A percentile compares a stretch with the other conserved stretches of the same genome.
Conservation (phyloP, 805 yeast species). For the Schwanniomyces sp. region DNA sequence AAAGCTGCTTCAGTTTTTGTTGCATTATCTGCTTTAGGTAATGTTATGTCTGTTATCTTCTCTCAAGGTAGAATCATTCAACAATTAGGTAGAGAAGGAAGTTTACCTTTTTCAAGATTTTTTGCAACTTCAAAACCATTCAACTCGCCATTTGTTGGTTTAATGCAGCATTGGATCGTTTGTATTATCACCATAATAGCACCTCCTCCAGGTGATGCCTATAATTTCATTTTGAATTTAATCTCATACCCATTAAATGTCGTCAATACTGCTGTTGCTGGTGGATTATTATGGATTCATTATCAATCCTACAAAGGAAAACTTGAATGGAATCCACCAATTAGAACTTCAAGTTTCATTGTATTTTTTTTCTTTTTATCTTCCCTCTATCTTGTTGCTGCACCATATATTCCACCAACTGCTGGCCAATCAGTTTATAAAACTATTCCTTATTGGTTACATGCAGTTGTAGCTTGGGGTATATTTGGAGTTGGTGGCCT, state of each 20-base stretch:
- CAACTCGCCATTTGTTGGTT: constrained; percentile 69
- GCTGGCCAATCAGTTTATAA: constrained; percentile 67
- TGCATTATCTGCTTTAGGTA: constrained; percentile 79
- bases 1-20: constrained; percentile 77
- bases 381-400: constrained; percentile 65
- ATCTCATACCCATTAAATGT: constrained; percentile 81
- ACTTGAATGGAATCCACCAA: constrained; percentile 67
- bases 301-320: constrained; percentile 50
- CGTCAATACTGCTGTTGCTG: constrained; percentile 63
- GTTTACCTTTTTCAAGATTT: constrained; percentile 69
- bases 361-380: constrained; percentile 62
- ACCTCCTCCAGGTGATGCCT: constrained; percentile 82
- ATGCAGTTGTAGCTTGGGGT: constrained; percentile 82
- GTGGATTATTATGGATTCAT: constrained; percentile 61
- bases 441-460: constrained; percentile 72
- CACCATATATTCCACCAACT: constrained; percentile 78
- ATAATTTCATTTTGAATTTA: constrained; percentile 75
- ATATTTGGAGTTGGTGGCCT: constrained; percentile 62
- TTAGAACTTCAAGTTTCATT: constrained; percentile 65
- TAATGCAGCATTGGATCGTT: constrained; percentile 74
- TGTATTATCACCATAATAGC: constrained; percentile 74
- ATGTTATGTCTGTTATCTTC: constrained; percentile 75
- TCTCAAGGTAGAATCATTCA: constrained; percentile 82
- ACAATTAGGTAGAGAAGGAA: constrained; percentile 80
- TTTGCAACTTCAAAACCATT: constrained; percentile 74